Percentiles rank a stretch among this genome's conserved stretches.
phyloP scores from a whole-genome alignment of 1,139 yeast species.

The Hanseniaspora uvarum region DNA sequence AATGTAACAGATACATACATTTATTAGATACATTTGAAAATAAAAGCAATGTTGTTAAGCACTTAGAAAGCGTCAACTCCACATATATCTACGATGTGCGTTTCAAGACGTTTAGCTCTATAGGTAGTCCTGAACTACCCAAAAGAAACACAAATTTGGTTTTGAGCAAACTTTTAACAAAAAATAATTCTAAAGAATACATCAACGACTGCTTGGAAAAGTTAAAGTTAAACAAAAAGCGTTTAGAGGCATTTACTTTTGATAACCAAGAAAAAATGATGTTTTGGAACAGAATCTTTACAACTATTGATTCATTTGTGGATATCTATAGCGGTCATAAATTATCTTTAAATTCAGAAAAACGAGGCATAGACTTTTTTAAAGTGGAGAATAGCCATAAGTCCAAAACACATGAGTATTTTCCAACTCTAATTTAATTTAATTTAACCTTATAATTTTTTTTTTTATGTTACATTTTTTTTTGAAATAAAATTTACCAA shows the following conservation, averaged over 20 bases:
- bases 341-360: background rate
- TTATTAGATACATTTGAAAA: background rate
- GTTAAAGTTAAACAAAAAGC: background rate
- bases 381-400: background rate
- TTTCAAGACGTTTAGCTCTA: slow-evolving; percentile 72
- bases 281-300: slow-evolving; percentile 3
- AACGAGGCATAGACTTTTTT: background rate
- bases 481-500: background rate
- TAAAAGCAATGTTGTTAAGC: slow-evolving; percentile 31
- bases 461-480: slow-evolving; percentile 5
- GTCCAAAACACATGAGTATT: slow-evolving; percentile 3
- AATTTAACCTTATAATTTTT: background rate
- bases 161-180: background rate
- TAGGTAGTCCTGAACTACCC: slow-evolving; percentile 68
- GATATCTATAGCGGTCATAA: background rate
- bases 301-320: background rate
- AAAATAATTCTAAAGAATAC: background rate
- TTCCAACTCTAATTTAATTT: background rate
- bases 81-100: slow-evolving; percentile 54
- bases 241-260: background rate
- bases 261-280: background rate
- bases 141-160: slow-evolving; percentile 14
- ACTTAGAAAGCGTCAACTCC: slow-evolving; percentile 35
- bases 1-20: slow-evolving; percentile 19
- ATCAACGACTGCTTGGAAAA: background rate